A percentile compares a stretch with the other conserved stretches of the same genome.
These are phyloP conservation scores for Croton setiger DNA, from an alignment of 441 rosid genomes.

Conservation along the genomic window DNA sequence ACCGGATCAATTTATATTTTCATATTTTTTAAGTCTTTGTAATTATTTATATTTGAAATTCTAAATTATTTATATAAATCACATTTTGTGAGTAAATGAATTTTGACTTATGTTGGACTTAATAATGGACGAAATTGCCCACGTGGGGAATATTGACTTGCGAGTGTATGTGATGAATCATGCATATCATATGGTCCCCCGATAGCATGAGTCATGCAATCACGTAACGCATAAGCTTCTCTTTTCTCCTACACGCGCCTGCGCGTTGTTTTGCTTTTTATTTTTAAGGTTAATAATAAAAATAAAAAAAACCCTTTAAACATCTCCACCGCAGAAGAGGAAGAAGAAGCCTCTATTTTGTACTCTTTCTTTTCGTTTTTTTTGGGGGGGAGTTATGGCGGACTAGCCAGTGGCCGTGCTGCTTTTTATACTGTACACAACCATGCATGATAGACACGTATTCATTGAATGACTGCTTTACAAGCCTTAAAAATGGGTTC, in stretches of 20 bases:
- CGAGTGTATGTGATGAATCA: background rate
- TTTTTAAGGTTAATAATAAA: no score
- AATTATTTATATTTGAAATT: no score
- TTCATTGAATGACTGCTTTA: background rate
- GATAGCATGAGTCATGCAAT: constrained; percentile 22
- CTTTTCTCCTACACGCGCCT: constrained; percentile 9
- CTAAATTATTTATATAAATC: no score
- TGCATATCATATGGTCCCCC: constrained; percentile 13
- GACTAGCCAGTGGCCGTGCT: background rate
- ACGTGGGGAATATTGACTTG: no score
- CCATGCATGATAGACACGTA: background rate
- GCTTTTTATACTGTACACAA: background rate
- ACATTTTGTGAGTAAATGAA: no score
- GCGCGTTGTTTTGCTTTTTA: background rate
- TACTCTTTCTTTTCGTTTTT: background rate
- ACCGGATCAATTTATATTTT: no score
- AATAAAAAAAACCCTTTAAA: no score
- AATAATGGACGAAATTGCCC: no score
- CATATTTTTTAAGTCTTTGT: no score
- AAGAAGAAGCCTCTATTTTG: background rate
- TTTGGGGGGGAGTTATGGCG: no score
- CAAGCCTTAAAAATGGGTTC: background rate
- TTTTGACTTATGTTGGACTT: no score
- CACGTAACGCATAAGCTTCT: constrained; percentile 25
- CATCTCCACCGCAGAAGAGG: no score